Evolutionary conservation across 2,329 filamentous ascomycete species (phyloP).

Genomic region (Helicocarpus griseus): DNA sequence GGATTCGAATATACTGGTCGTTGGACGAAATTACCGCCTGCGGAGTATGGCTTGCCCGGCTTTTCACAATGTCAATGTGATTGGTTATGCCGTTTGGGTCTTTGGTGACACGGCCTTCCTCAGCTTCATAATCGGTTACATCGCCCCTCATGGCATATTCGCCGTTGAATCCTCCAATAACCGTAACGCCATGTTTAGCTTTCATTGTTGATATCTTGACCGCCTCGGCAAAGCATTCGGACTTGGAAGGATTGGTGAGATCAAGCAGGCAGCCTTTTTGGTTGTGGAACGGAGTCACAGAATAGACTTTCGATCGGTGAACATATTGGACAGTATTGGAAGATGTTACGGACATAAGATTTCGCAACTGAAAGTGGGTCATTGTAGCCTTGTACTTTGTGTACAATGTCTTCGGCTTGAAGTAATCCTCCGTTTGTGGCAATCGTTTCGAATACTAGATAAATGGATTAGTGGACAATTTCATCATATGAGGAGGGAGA

Average conservation of each 20-base stretch:
- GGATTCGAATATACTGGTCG: conserved; percentile 44
- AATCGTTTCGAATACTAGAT: conserved; percentile 23
- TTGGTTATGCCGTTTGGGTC: conserved; percentile 48
- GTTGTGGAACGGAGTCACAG: conserved; percentile 39
- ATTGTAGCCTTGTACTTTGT: conserved; percentile 41
- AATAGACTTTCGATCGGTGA: conserved; percentile 37
- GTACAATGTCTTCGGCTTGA: conserved; percentile 40
- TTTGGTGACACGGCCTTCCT: conserved; percentile 40
- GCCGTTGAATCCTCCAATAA: conserved; percentile 49
- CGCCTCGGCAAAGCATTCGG: conserved; percentile 25
- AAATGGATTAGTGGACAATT: conserved; percentile 3
- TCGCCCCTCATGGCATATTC: conserved; percentile 45
- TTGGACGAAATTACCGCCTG: conserved; percentile 50
- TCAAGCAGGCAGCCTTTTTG: conserved; percentile 39
- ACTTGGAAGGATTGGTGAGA: conserved; percentile 32
- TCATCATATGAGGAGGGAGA: background rate
- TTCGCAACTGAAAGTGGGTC: conserved; percentile 51
- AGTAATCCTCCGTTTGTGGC: conserved; percentile 36
- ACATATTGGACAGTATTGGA: conserved; percentile 49
- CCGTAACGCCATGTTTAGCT: conserved; percentile 38
- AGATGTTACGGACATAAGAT: conserved; percentile 45
- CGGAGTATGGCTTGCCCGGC: conserved; percentile 38
- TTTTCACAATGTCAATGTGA: conserved; percentile 45
- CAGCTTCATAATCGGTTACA: conserved; percentile 22
- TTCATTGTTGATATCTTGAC: conserved; percentile 46